A percentile compares a stretch with the other conserved stretches of the same genome.
These are phyloP conservation scores for Vitis hybrid DNA, from an alignment of 177 flowering plant species.

Conservation along the genomic window DNA sequence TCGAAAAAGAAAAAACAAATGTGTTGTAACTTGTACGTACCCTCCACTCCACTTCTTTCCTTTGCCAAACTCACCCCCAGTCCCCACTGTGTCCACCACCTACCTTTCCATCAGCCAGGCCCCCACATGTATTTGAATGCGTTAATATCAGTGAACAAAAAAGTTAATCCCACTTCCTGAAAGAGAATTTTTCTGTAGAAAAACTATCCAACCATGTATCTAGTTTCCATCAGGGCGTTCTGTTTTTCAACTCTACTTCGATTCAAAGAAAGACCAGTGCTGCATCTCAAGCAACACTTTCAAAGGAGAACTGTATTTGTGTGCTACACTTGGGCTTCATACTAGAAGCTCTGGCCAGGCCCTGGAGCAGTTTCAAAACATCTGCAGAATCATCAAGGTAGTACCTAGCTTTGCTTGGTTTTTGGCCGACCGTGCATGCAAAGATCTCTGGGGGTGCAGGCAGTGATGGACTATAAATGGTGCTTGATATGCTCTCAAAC, in stretches of 20 bases:
- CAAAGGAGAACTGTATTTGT: conserved; percentile 11
- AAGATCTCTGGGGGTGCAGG: conserved; percentile 25
- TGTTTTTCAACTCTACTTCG: background rate
- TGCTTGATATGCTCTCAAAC: conserved; percentile 33
- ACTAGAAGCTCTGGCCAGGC: conserved; percentile 18
- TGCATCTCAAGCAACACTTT: conserved; percentile 2
- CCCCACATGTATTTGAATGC: background rate
- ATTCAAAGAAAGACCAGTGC: background rate
- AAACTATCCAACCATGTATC: background rate
- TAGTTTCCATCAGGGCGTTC: background rate
- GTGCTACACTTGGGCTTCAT: conserved; percentile 6
- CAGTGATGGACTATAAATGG: conserved; percentile 8
- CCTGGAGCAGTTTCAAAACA: conserved; percentile 27
- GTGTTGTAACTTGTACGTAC: background rate
- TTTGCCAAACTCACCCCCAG: background rate
- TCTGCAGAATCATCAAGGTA: conserved; percentile 32
- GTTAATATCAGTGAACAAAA: background rate
- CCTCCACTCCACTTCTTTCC: background rate
- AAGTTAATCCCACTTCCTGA: background rate
- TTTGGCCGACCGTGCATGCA: conserved; percentile 45
- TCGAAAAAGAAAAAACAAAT: background rate
- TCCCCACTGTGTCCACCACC: too few relatives aligned
- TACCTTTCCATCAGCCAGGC: background rate
- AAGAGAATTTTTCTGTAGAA: background rate
- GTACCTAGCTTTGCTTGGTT: conserved; percentile 41